Percentiles rank a stretch among this genome's conserved stretches.
These are phyloP conservation scores for Hanseniaspora hatyaiensis DNA, from an alignment of 805 yeast species.

Conservation along the genomic window DNA sequence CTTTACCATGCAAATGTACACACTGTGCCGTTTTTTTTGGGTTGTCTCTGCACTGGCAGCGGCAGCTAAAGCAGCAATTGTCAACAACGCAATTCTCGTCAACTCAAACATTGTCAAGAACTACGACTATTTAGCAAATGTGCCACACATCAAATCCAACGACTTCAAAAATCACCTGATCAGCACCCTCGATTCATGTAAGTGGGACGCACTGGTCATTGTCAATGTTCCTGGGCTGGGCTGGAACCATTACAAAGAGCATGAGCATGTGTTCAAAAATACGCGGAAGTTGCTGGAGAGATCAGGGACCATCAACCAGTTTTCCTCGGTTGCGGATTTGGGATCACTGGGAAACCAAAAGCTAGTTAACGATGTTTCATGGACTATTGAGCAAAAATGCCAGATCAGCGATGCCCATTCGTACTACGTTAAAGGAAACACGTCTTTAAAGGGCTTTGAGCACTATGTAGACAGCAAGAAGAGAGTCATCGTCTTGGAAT, in stretches of 20 bases:
- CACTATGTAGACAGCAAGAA: slow-evolving; percentile 53
- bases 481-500: slow-evolving; percentile 49
- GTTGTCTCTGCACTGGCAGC: too few species aligned
- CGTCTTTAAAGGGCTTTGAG: slow-evolving; percentile 36
- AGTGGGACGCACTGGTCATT: slow-evolving; percentile 12
- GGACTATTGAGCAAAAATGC: slow-evolving; percentile 21
- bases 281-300: neutral
- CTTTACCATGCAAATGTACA: too few species aligned
- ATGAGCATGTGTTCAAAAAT: neutral
- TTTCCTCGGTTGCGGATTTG: neutral
- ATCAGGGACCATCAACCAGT: slow-evolving; percentile 12
- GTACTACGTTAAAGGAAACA: slow-evolving; percentile 23
- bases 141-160: neutral
- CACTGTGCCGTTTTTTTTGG: too few species aligned
- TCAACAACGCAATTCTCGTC: slow-evolving; percentile 4
- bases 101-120: slow-evolving; percentile 1
- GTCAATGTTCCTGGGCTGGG: slow-evolving; percentile 5
- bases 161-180: slow-evolving; percentile 10
- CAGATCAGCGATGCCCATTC: slow-evolving; percentile 21
- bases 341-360: neutral
- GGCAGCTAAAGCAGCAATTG: too few species aligned
- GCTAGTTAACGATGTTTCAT: slow-evolving; percentile 4
- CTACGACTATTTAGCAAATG: neutral
- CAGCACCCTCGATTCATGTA: slow-evolving; percentile 4
- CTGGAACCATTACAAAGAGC: neutral